Conservation (phyloP, 179 eudicot genomes). For the Patellifolia procumbens region DNA sequence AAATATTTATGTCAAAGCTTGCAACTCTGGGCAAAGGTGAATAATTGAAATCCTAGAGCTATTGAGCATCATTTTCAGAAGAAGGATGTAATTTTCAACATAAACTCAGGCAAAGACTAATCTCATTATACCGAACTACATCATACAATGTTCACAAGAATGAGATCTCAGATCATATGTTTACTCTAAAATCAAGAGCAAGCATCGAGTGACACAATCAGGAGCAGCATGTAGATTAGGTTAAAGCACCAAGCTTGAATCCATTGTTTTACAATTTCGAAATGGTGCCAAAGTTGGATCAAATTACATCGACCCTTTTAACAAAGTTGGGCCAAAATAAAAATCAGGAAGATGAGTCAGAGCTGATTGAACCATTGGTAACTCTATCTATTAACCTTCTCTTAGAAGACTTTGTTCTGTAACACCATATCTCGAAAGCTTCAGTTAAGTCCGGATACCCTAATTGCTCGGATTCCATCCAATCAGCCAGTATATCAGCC, state of each 20-base stretch:
- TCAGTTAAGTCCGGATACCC: slow-evolving; percentile 83
- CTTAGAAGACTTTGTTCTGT: slow-evolving; percentile 87
- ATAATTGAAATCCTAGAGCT: background rate
- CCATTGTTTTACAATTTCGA: slow-evolving; percentile 4
- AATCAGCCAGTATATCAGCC: slow-evolving; percentile 71
- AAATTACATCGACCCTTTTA: slow-evolving; percentile 7
- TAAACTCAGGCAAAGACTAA: background rate
- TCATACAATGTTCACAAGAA: background rate
- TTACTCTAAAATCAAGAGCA: background rate
- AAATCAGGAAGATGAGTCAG: slow-evolving; percentile 45
- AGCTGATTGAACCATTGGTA: slow-evolving; percentile 46
- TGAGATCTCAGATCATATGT: background rate
- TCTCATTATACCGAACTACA: background rate
- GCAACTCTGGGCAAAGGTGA: too few species aligned
- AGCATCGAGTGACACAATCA: background rate
- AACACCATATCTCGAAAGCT: slow-evolving; percentile 97
- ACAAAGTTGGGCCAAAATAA: slow-evolving; percentile 1
- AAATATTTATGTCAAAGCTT: too few species aligned
- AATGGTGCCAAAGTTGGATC: background rate
- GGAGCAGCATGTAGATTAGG: background rate
- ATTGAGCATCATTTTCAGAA: too few species aligned
- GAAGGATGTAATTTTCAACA: too few species aligned
- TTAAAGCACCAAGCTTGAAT: slow-evolving; percentile 17
- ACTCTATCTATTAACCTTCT: slow-evolving; percentile 62
- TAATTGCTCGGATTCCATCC: slow-evolving; percentile 69